Percentiles rank a stretch among this genome's conserved stretches.
phyloP scores from a whole-genome alignment of 305 asterid species.

The Fraxinus angustifolia region DNA sequence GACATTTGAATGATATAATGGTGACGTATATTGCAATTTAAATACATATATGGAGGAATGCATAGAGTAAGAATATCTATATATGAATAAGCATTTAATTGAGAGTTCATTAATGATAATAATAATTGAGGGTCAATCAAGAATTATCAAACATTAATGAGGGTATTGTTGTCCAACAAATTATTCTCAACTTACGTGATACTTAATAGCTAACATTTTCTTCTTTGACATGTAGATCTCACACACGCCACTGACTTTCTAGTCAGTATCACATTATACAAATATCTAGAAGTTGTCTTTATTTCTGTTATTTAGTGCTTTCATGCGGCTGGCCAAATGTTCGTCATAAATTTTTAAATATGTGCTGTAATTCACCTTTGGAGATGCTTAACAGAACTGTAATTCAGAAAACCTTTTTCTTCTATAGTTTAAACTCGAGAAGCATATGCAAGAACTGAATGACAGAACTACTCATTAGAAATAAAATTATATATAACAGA shows the following conservation, averaged over 20 bases:
- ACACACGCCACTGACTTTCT: neutral
- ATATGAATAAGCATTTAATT: neutral
- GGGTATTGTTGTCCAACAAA: neutral
- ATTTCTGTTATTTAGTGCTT: neutral
- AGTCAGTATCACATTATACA: neutral
- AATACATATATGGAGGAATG: neutral
- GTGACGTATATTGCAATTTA: neutral
- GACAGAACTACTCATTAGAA: neutral
- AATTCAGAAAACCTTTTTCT: neutral
- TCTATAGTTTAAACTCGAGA: neutral
- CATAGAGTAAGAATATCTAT: neutral
- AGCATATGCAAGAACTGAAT: neutral
- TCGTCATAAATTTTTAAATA: neutral
- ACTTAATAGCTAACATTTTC: neutral
- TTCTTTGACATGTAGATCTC: neutral
- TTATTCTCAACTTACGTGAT: neutral
- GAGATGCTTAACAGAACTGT: neutral
- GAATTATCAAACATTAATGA: neutral
- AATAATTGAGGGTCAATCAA: neutral
- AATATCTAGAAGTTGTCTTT: constrained; percentile 1
- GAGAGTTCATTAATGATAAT: neutral
- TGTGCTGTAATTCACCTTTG: neutral
- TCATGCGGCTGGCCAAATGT: neutral
- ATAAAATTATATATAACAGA: neutral
- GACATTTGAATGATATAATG: neutral